phyloP scores from a whole-genome alignment of 2,329 filamentous ascomycete species.

The Podosphaera aphanis region DNA sequence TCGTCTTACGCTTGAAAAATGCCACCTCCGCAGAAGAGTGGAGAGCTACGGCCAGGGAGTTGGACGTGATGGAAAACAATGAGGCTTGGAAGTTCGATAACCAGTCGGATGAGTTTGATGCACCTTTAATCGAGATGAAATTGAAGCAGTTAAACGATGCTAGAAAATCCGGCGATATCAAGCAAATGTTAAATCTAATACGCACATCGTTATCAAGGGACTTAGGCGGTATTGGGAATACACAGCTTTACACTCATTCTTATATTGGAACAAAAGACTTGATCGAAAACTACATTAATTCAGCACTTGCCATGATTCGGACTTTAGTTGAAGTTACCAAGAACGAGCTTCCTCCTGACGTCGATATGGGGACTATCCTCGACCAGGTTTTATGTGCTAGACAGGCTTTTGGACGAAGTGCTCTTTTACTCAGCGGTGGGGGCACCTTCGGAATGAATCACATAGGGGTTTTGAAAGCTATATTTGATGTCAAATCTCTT shows the following conservation, averaged over 20 bases:
- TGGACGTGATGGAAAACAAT: conserved; percentile 61
- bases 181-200: conserved; percentile 56
- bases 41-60: conserved; percentile 48
- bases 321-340: conserved; percentile 40
- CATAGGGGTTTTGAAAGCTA: conserved; percentile 43
- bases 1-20: conserved; percentile 41
- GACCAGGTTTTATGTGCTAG: conserved; percentile 35
- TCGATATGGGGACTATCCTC: conserved; percentile 30
- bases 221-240: conserved; percentile 66
- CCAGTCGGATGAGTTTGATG: conserved; percentile 29
- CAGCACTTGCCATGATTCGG: conserved; percentile 50
- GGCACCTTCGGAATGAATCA: conserved; percentile 53
- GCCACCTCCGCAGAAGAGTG: conserved; percentile 48
- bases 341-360: conserved; percentile 23
- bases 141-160: conserved; percentile 53
- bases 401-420: conserved; percentile 42
- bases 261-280: conserved; percentile 69
- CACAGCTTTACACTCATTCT: conserved; percentile 60
- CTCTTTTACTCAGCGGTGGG: conserved; percentile 42
- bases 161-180: conserved; percentile 44
- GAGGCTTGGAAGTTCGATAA: conserved; percentile 56
- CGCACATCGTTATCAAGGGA: conserved; percentile 61
- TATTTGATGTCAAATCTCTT: conserved; percentile 37
- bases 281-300: conserved; percentile 71
- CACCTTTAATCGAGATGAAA: conserved; percentile 42